Evolutionary conservation across 495 filamentous ascomycete species (phyloP).

Genomic region (Trichoderma orchidacearum): DNA sequence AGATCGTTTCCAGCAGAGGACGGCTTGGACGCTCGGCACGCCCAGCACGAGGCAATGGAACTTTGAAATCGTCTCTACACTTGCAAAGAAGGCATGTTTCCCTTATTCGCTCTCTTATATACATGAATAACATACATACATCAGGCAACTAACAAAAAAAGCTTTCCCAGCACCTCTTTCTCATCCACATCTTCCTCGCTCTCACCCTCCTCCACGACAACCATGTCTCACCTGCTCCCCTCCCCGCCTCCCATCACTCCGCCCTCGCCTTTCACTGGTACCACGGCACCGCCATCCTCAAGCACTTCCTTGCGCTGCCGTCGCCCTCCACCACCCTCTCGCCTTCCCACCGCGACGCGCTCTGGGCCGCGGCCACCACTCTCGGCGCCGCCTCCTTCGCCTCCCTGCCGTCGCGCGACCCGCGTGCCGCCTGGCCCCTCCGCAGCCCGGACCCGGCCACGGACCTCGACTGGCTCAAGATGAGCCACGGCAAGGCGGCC

Average conservation of each 20-base stretch:
- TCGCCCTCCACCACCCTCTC: constrained; percentile 1
- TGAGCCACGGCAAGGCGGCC: constrained; percentile 13
- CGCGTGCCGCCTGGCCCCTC: constrained; percentile 31
- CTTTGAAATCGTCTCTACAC: not conserved
- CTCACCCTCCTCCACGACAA: constrained; percentile 12
- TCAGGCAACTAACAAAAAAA: not conserved
- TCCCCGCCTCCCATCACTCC: constrained; percentile 13
- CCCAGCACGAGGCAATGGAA: not conserved
- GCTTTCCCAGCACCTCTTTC: not conserved
- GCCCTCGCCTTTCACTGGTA: constrained; percentile 16
- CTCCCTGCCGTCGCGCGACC: constrained; percentile 20
- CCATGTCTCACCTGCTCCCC: constrained; percentile 8
- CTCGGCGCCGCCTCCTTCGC: constrained; percentile 8
- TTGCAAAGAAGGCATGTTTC: not conserved
- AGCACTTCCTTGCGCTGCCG: constrained; percentile 3
- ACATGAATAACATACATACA: not conserved
- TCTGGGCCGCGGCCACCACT: constrained; percentile 13
- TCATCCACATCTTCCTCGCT: constrained; percentile 10
- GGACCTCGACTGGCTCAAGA: constrained; percentile 20
- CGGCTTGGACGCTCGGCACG: not conserved
- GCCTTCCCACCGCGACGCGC: constrained; percentile 7
- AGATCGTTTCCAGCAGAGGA: not conserved
- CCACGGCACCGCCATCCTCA: not conserved
- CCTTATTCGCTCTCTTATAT: not conserved
- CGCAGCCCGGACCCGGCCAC: constrained; percentile 5